Evolutionary conservation across 352 stramenopile genomes (phyloP), one percentile per base, ranked within the genome.

Genomic region (Elongisporangium senticosum): DNA sequence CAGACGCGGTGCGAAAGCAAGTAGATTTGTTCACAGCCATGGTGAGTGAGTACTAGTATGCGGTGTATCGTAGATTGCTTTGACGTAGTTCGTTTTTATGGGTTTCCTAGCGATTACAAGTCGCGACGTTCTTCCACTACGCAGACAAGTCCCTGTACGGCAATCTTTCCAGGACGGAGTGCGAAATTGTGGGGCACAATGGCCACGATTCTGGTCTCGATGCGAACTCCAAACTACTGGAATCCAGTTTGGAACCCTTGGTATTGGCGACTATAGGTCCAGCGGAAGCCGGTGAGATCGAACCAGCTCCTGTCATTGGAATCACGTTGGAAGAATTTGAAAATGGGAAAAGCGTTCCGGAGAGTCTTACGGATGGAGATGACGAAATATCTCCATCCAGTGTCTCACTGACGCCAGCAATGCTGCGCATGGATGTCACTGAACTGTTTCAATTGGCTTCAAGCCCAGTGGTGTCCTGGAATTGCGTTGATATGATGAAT

Each of bases 61-160:
- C 15, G 5, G n/a, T 24, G 6, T 48, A 4, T 26, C 13, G 43
- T 5, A 56, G 20, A 22, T 39, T 51, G 11, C 50, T 17, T 43
- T 23, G 6, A 24, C 22, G 40, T 23, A 21, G n/a, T 49, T 56
- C 5, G 3, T 43, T 59, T 6, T 43, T 7, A 4, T 63, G 2
- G 23, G 19, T 61, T 58, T 26, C 49, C 8, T 47, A 89, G 79
- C 71, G 80, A 3, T 63, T 93, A 24, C 84, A 91, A 66, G 71
- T 83, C 10, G 72, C 81, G 26, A 84, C 83, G 21, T 91, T 93
- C 66, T 93, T 91, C 60, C 79, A 68, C 43, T 75, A 89, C 54
- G 70, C 76, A 7, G 84, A 86, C 56, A 63, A 87, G 61, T 72
- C 71, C 3, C 55, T 90, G 10, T 63, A 82, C 8, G 71, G 61